A percentile compares a stretch with the other conserved stretches of the same genome.
Conservation (phyloP, 306 rosid species). For the Vigna angularis region DNA sequence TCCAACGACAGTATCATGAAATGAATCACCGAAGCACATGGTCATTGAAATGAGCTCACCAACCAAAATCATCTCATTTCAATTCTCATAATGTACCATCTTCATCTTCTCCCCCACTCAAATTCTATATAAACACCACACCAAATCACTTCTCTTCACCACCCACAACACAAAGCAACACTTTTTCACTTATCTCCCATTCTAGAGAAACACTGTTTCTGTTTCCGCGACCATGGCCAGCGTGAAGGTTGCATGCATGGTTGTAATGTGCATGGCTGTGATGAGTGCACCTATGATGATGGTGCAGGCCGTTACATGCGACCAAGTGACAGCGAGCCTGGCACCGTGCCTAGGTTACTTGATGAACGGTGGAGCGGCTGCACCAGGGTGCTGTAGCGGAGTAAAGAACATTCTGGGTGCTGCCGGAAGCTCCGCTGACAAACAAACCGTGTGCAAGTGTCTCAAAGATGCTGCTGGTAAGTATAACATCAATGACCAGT, state of each 20-base stretch:
- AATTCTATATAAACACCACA: neutral
- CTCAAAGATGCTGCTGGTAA: constrained; percentile 38
- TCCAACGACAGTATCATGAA: neutral
- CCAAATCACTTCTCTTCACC: neutral
- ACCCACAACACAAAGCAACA: neutral
- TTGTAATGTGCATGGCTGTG: constrained; percentile 40
- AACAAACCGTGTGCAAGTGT: constrained; percentile 52
- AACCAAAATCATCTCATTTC: neutral
- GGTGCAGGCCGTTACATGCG: constrained; percentile 48
- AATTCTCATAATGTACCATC: neutral
- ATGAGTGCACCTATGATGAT: constrained; percentile 30
- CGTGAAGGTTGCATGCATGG: constrained; percentile 41
- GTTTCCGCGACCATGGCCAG: neutral
- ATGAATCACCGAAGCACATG: neutral
- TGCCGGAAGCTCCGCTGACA: constrained; percentile 40
- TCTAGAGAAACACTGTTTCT: neutral
- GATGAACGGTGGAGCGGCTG: neutral
- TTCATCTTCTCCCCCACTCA: too few relatives aligned
- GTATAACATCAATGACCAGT: neutral
- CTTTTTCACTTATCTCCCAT: neutral
- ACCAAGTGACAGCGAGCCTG: neutral
- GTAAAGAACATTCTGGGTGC: neutral
- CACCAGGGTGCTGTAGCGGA: constrained; percentile 44
- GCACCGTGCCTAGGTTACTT: constrained; percentile 28
- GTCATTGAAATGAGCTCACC: neutral